Evolutionary conservation across 106 monocot species (phyloP).

Genomic region (Dioscorea alata): DNA sequence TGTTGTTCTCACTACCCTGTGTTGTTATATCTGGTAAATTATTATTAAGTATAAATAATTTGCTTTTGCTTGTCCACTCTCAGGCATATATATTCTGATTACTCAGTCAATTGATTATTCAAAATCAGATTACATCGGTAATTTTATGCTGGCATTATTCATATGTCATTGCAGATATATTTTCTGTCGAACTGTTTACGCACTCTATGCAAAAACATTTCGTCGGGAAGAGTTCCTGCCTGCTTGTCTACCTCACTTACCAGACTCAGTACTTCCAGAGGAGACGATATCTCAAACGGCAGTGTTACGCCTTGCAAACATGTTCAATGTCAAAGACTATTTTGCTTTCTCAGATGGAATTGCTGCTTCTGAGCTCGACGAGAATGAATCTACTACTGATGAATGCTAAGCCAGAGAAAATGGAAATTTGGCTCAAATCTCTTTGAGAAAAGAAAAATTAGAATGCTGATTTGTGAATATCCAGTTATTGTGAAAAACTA

Average conservation of each 20-base stretch:
- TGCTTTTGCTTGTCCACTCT: background rate
- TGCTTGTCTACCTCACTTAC: conserved; percentile 60
- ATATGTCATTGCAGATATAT: conserved; percentile 55
- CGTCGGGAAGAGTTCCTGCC: conserved; percentile 49
- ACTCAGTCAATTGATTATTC: background rate
- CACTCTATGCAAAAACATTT: conserved; percentile 31
- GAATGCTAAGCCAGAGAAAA: background rate
- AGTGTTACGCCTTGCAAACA: conserved; percentile 42
- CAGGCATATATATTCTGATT: background rate
- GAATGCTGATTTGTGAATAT: too few species aligned
- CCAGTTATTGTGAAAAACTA: too few species aligned
- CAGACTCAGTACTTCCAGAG: conserved; percentile 46
- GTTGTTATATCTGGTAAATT: too few species aligned
- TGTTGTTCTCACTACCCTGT: too few species aligned
- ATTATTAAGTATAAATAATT: background rate
- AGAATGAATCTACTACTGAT: background rate
- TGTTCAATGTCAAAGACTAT: conserved; percentile 35
- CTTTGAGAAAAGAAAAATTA: too few species aligned
- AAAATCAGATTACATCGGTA: background rate
- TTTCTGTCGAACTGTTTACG: conserved; percentile 63
- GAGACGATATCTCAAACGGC: conserved; percentile 33
- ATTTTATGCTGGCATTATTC: background rate
- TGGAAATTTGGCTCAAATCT: too few species aligned
- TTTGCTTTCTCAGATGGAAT: conserved; percentile 32
- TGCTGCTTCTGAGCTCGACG: background rate